A percentile compares a stretch with the other conserved stretches of the same genome.
These are phyloP conservation scores for Grifola frondosa DNA, from an alignment of 1,284 basidiomycete species.

Conservation along the genomic window DNA sequence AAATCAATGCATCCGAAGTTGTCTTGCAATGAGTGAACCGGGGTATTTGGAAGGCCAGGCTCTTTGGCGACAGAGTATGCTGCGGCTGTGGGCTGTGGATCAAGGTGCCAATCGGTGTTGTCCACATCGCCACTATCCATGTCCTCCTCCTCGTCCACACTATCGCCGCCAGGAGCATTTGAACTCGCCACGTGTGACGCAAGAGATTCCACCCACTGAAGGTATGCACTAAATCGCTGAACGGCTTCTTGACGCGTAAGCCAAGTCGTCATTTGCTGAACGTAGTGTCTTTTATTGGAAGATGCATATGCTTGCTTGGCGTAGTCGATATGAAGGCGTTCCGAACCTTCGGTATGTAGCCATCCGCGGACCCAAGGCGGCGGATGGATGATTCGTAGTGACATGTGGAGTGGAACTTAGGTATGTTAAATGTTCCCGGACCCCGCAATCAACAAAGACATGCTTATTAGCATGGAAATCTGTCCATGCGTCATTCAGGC, in stretches of 20 bases:
- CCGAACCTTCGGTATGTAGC: slow-evolving; percentile 26
- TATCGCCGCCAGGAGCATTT: too few relatives aligned
- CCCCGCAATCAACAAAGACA: slow-evolving; percentile 19
- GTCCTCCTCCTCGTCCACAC: too few relatives aligned
- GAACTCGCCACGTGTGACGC: neutral
- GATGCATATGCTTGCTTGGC: slow-evolving; percentile 24
- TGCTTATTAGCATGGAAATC: slow-evolving; percentile 27
- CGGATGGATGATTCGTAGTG: slow-evolving; percentile 24
- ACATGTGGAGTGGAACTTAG: slow-evolving; percentile 28
- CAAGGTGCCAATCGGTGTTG: too few relatives aligned
- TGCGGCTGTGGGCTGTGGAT: neutral
- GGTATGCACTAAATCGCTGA: slow-evolving; percentile 2
- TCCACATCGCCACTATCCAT: too few relatives aligned
- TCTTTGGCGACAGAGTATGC: slow-evolving; percentile 10
- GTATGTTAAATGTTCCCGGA: slow-evolving; percentile 27
- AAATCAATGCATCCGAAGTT: slow-evolving; percentile 12
- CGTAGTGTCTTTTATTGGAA: slow-evolving; percentile 18
- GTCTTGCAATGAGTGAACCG: neutral
- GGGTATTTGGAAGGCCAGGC: neutral
- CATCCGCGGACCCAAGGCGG: slow-evolving; percentile 20
- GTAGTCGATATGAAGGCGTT: slow-evolving; percentile 29
- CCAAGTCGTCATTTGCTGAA: slow-evolving; percentile 25
- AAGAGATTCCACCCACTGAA: slow-evolving; percentile 8
- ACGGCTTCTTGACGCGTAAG: slow-evolving; percentile 19
- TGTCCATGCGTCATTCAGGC: slow-evolving; percentile 11